These are phyloP conservation scores for Zangia roseola DNA, from an alignment of 768 basidiomycete genomes.

Conservation along the genomic window DNA sequence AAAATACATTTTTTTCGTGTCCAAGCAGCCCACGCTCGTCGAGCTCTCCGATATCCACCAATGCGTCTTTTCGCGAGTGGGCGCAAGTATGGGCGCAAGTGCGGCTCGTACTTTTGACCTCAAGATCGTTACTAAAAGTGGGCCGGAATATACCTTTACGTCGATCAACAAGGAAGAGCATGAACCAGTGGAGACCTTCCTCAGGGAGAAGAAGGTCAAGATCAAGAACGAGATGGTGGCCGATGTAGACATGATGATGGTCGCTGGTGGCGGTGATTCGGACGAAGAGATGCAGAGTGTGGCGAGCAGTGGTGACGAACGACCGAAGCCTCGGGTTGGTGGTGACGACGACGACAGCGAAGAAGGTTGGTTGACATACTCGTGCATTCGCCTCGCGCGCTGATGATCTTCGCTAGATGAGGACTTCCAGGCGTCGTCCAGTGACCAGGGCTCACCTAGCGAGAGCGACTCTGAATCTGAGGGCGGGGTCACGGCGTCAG, in stretches of 20 bases:
- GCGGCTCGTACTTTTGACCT: slow-evolving; percentile 94
- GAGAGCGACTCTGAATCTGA: slow-evolving; percentile 61
- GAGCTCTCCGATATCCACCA: slow-evolving; percentile 88
- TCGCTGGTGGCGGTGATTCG: slow-evolving; percentile 60
- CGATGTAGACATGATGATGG: slow-evolving; percentile 76
- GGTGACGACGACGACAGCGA: slow-evolving; percentile 74
- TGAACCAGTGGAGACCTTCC: slow-evolving; percentile 77
- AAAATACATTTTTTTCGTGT: slow-evolving; percentile 97
- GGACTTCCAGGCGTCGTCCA: slow-evolving; percentile 85
- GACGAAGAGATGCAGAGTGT: slow-evolving; percentile 87
- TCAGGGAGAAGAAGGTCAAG: slow-evolving; percentile 88
- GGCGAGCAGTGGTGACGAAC: slow-evolving; percentile 65
- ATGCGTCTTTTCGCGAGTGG: slow-evolving; percentile 91
- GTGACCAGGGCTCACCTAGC: slow-evolving; percentile 87
- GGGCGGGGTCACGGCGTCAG: slow-evolving; percentile 78
- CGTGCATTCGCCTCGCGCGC: not conserved
- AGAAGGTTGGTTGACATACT: slow-evolving; percentile 45
- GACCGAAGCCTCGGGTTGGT: slow-evolving; percentile 48
- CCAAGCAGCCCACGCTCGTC: slow-evolving; percentile 89
- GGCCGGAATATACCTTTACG: slow-evolving; percentile 85
- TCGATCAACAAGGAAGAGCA: slow-evolving; percentile 97
- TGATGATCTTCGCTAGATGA: slow-evolving; percentile 53
- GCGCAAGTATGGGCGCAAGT: slow-evolving; percentile 75
- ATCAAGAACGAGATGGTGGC: slow-evolving; percentile 96
- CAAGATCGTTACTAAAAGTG: slow-evolving; percentile 81